These are phyloP conservation scores for Hansfordia pulvinata DNA, from an alignment of 2,329 filamentous ascomycete species.

Conservation along the genomic window DNA sequence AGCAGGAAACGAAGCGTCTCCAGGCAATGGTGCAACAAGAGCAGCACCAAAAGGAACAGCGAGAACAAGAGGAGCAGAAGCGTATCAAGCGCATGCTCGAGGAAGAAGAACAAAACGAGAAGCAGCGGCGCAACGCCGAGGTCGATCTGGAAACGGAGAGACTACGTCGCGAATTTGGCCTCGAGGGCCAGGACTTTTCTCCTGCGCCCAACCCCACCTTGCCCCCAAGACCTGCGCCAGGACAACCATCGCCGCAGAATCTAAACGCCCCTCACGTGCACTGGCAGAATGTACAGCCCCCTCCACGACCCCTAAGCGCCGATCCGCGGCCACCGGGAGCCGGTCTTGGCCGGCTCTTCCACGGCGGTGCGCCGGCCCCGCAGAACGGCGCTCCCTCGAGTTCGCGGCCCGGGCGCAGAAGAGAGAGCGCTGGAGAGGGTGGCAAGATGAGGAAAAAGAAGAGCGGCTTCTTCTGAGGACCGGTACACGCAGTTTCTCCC, in stretches of 20 bases:
- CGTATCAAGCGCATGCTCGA: conserved; percentile 54
- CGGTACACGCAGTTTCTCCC: neutral
- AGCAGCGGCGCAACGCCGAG: conserved; percentile 37
- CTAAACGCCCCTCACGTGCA: conserved; percentile 7
- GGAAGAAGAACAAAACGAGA: conserved; percentile 49
- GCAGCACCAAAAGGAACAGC: conserved; percentile 39
- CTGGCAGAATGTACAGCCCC: conserved; percentile 10
- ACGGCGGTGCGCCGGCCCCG: conserved; percentile 8
- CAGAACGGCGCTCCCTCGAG: conserved; percentile 20
- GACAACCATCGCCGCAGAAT: conserved; percentile 13
- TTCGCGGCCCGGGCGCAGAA: conserved; percentile 23
- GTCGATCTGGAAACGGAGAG: conserved; percentile 75
- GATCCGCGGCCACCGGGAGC: conserved; percentile 19
- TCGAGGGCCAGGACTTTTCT: conserved; percentile 29
- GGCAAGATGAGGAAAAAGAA: conserved; percentile 33
- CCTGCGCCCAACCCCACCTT: conserved; percentile 12
- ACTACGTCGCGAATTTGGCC: conserved; percentile 54
- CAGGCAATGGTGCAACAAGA: conserved; percentile 39
- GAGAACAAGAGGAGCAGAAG: conserved; percentile 39
- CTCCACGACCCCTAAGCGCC: conserved; percentile 33
- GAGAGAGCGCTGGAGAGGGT: conserved; percentile 18
- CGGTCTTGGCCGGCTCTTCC: conserved; percentile 17
- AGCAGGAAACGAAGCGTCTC: conserved; percentile 68
- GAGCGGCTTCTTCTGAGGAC: conserved; percentile 27
- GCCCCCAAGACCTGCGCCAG: conserved; percentile 6